Evolutionary conservation across 495 filamentous ascomycete species (phyloP).

Genomic region (Hyaloscypha hepaticicola): DNA sequence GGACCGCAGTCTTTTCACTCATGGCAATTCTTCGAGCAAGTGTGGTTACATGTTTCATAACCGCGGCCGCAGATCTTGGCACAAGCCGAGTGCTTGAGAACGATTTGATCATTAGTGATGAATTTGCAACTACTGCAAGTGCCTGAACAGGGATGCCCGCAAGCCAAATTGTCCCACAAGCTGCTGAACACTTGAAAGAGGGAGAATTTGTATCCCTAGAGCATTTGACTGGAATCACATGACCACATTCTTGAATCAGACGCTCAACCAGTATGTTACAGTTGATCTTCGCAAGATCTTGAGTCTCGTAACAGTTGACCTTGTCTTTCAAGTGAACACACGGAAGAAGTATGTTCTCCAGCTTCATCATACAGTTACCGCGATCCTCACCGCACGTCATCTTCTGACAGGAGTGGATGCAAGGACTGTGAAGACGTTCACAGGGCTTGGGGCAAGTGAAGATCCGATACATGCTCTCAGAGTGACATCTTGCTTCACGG

Average conservation of each 20-base stretch:
- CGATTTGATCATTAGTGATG: constrained; percentile 3
- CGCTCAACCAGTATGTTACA: constrained; percentile 20
- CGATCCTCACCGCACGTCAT: constrained; percentile 19
- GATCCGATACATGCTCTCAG: constrained; percentile 23
- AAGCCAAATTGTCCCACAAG: constrained; percentile 19
- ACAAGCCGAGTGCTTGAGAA: constrained; percentile 14
- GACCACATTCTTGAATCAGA: constrained; percentile 19
- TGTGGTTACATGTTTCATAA: constrained; percentile 22
- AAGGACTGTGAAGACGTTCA: constrained; percentile 17
- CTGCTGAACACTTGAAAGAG: constrained; percentile 20
- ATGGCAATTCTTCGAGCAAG: constrained; percentile 16
- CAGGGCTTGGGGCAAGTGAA: constrained; percentile 25
- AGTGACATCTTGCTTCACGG: constrained; percentile 25
- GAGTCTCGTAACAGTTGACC: constrained; percentile 18
- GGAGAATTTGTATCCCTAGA: constrained; percentile 6
- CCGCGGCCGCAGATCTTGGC: constrained; percentile 16
- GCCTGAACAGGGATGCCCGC: constrained; percentile 23
- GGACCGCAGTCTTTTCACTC: constrained; percentile 18
- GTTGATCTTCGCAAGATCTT: constrained; percentile 17
- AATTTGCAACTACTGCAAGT: constrained; percentile 15
- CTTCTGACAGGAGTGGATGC: constrained; percentile 23
- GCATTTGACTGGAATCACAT: constrained; percentile 14
- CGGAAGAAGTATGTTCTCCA: constrained; percentile 18
- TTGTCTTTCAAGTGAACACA: constrained; percentile 21
- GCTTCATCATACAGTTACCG: constrained; percentile 15